These are phyloP conservation scores for Metschnikowia bowlesiae DNA, from an alignment of 805 yeast species.

Conservation along the genomic window DNA sequence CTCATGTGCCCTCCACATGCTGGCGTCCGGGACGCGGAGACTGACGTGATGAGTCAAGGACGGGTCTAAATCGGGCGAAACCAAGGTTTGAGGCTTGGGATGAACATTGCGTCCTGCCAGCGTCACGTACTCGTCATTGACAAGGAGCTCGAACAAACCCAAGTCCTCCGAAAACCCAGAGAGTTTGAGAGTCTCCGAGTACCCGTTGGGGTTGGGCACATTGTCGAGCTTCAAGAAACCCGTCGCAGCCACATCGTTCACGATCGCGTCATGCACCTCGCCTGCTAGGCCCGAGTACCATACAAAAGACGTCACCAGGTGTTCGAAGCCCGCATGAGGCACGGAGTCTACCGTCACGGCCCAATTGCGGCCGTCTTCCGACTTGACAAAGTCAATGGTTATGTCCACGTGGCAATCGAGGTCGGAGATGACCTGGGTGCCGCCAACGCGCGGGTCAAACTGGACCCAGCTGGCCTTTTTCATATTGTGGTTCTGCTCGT, in stretches of 20 bases:
- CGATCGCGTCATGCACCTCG: constrained; percentile 19
- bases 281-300: constrained; percentile 74
- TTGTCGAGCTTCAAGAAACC: constrained; percentile 27
- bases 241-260: constrained; percentile 11
- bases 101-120: constrained; percentile 29
- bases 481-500: constrained; percentile 69
- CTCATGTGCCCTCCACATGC: constrained; percentile 75
- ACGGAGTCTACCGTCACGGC: constrained; percentile 65
- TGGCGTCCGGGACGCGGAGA: constrained; percentile 63
- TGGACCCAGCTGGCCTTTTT: constrained; percentile 77
- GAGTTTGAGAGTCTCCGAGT: constrained; percentile 36
- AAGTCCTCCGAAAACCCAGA: constrained; percentile 55
- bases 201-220: constrained; percentile 23
- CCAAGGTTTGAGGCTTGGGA: constrained; percentile 26
- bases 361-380: constrained; percentile 72
- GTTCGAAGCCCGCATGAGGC: constrained; percentile 49
- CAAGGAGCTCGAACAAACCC: constrained; percentile 56
- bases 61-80: constrained; percentile 50
- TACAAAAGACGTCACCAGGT: constrained; percentile 58
- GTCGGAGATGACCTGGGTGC: constrained; percentile 72
- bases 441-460: constrained; percentile 87
- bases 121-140: constrained; percentile 42
- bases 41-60: constrained; percentile 60
- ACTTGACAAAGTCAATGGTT: constrained; percentile 72
- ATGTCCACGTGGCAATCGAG: constrained; percentile 56